Evolutionary conservation across 768 basidiomycete species (phyloP).

Genomic region (Boletellus emodensis): DNA sequence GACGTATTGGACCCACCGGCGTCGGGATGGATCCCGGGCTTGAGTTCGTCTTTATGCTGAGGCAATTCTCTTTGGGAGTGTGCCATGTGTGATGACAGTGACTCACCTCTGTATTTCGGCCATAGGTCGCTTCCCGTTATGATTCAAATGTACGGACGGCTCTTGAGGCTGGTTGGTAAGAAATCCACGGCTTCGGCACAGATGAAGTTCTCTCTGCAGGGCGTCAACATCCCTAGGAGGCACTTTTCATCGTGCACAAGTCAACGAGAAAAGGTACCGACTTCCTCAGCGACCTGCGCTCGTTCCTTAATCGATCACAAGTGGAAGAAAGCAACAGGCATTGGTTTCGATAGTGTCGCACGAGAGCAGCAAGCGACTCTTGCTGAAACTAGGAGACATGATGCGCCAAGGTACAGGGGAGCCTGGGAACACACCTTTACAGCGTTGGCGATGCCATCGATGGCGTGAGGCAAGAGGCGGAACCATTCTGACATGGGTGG

Average conservation of each 20-base stretch:
- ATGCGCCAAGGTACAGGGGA: neutral
- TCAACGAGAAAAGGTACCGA: conserved; percentile 21
- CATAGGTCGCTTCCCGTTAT: conserved; percentile 66
- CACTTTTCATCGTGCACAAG: conserved; percentile 6
- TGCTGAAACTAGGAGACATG: conserved; percentile 64
- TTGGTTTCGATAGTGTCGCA: conserved; percentile 58
- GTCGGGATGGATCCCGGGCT: conserved; percentile 59
- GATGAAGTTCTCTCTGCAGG: conserved; percentile 47
- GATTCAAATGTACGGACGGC: conserved; percentile 42
- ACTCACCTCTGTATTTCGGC: conserved; percentile 41
- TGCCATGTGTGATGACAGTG: neutral
- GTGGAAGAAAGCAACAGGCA: conserved; percentile 43
- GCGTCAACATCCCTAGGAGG: conserved; percentile 45
- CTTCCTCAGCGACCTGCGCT: conserved; percentile 53
- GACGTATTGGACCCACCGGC: conserved; percentile 56
- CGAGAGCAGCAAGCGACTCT: conserved; percentile 65
- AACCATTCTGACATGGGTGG: conserved; percentile 84
- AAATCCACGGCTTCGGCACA: conserved; percentile 38
- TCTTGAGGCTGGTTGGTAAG: conserved; percentile 23
- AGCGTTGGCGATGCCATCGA: conserved; percentile 65
- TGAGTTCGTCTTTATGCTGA: conserved; percentile 39
- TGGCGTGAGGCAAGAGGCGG: conserved; percentile 51
- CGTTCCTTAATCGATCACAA: conserved; percentile 33
- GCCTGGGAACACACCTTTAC: conserved; percentile 48
- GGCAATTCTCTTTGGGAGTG: neutral